These are phyloP conservation scores for Rhizopogon vulgaris DNA, from an alignment of 768 basidiomycete genomes.

Conservation along the genomic window DNA sequence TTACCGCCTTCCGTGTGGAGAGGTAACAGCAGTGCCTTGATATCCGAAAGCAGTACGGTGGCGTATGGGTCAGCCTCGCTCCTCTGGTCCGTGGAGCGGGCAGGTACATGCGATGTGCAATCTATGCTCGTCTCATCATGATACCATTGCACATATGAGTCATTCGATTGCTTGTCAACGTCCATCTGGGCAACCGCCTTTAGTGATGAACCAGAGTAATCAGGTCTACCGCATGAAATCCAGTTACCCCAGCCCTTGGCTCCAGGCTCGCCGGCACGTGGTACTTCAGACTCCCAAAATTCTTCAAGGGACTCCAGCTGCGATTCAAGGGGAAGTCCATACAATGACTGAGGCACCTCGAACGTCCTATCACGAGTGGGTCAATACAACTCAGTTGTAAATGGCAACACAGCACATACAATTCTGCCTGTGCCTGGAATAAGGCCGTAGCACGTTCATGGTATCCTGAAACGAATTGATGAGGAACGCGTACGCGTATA, in stretches of 20 bases:
- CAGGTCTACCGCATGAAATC: conserved; percentile 40
- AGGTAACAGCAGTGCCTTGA: conserved; percentile 50
- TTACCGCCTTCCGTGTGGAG: conserved; percentile 40
- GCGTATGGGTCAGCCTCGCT: conserved; percentile 63
- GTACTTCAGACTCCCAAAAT: conserved; percentile 80
- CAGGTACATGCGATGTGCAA: conserved; percentile 36
- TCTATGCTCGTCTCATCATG: conserved; percentile 50
- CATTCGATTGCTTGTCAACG: conserved; percentile 29
- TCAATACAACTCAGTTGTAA: conserved; percentile 4
- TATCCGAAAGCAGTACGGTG: conserved; percentile 67
- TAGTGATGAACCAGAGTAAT: conserved; percentile 9
- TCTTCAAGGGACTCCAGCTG: conserved; percentile 62
- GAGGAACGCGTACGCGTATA: neutral
- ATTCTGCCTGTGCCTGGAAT: conserved; percentile 79
- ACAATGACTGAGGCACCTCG: conserved; percentile 42
- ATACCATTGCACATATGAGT: conserved; percentile 69
- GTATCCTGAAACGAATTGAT: conserved; percentile 43
- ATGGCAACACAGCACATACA: conserved; percentile 41
- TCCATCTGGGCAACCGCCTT: conserved; percentile 10
- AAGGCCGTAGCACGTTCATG: conserved; percentile 68
- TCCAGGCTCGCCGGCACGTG: conserved; percentile 64
- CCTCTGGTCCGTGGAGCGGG: conserved; percentile 45
- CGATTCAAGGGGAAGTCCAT: conserved; percentile 34
- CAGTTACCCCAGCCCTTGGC: conserved; percentile 68
- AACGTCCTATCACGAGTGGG: conserved; percentile 43